Base-by-base conservation (phyloP, 108 stramenopile species). In the Skeletonema costatum region DNA sequence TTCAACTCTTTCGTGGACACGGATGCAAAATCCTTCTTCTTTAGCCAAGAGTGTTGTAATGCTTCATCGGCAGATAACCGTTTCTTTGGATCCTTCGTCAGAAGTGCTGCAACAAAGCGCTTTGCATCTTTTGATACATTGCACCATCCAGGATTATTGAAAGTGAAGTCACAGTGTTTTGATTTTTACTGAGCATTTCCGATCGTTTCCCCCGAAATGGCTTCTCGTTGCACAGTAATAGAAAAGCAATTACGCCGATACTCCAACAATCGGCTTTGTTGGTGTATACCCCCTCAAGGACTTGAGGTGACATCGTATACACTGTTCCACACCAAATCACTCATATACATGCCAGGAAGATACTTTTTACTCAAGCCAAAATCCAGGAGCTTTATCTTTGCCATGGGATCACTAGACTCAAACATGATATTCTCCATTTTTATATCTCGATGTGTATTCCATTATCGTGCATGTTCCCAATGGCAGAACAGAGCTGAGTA, bases 301-400 rank as follows among this genome's bases (percentile, higher is more conserved):
- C 92, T 61, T 96, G 87, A 2, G 95, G 95, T 3, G 87, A 77
- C 90, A 96, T 94, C 41, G 87, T 87, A 68, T 94, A 94, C 1
- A 93, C 70, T 12, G 95, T 92, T n/a, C 92, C 91, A 10, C 92
- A 88, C 16, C 88, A 86, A 86, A 61, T 92, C 91, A 19, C 80
- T 85, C 30, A 91, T 69, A 12, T 70, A 51, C 60, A 70, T 80
- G 13, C 78, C 78, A 16, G 83, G 78, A 2, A 70, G 14, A 70
- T 87, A 90, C 66, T 88, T 90, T 41, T 91, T 94, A 35, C 85
- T 83, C 64, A 97, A 73, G 17, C 98, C 97, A 84, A 97, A 98
- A 71, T 98, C 98, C 68, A 98, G 94, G 51, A 98, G 70, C 68
- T 94, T 93, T n/a, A 97, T 83, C 5, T 30, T 75, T 3, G 95